Evolutionary conservation across 1,139 yeast genomes (phyloP), one percentile per base, ranked within the genome.

Genomic region (Eremothecium cymbalariae): DNA sequence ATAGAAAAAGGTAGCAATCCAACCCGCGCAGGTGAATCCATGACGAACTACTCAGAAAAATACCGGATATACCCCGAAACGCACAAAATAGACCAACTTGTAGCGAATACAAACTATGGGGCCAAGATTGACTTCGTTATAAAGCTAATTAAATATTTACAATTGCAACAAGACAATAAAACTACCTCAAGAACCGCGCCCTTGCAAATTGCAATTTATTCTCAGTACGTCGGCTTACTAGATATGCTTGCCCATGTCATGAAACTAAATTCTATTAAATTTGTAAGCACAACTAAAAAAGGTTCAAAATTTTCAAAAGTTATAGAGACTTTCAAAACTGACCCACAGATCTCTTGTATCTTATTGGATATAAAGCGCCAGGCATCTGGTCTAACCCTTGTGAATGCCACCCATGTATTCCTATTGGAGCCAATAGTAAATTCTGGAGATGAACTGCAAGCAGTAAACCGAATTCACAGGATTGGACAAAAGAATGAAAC

Each of bases 381-480:
- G 51, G 86, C 95, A 7, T 76, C 95, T 19, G 98, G 97, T 0
- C 64, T 90, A 45, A 90, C 95, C 2, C 66, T 90, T 43, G 76
- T 86, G 9, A 88, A 88, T 62, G 97, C 97, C 1, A 78, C 84
- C 1, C 95, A 90, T 56, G 88, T 90, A 0, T 80, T 84, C 45
- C 57, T 86, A 8, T 79, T 95, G 57, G 98, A 90, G 55, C 97
- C 97, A 1, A 67, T 90, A 42, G 79, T 88, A n/a, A 86, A 85
- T 50, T 75, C 86, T 0, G 80, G 94, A 1, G 65, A 86, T 33
- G 97, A 90, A 50, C 57, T 82, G 15, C 98, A 90, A 52, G 96
- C 97, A 0, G 80, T 88, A 37, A 83, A 94, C 28, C 70, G 98
- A 45, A 77, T 90, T 29, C 95, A 88, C 53, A 64, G 98, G 42